phyloP scores from a whole-genome alignment of 176 grass and related monocot genomes.

The Saccharum officinarum region DNA sequence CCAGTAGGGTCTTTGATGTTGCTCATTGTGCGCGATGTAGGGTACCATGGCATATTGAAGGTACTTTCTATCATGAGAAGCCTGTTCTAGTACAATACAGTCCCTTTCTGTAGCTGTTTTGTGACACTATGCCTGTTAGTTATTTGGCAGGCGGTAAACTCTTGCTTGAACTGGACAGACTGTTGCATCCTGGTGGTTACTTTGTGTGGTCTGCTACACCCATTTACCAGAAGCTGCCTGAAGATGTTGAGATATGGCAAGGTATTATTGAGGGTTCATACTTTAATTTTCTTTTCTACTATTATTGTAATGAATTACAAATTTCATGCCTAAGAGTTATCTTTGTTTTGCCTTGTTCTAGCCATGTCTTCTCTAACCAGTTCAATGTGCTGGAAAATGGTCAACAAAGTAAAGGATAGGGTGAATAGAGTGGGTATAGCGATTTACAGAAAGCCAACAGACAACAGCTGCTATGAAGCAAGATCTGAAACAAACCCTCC shows the following conservation, averaged over 20 bases:
- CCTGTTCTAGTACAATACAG: background rate
- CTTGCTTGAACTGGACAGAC: constrained; percentile 71
- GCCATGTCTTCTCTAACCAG: constrained; percentile 72
- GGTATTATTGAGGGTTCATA: constrained; percentile 32
- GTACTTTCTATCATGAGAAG: constrained; percentile 29
- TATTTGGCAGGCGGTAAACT: constrained; percentile 70
- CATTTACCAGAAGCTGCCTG: constrained; percentile 65
- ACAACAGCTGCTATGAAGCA: constrained; percentile 55
- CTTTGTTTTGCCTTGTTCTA: constrained; percentile 35
- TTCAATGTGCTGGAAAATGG: constrained; percentile 86
- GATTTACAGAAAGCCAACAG: constrained; percentile 71
- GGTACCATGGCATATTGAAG: constrained; percentile 97
- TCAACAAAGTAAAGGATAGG: constrained; percentile 73
- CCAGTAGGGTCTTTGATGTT: constrained; percentile 78
- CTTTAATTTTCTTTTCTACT: constrained; percentile 6
- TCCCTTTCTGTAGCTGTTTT: constrained; percentile 15
- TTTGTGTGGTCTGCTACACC: constrained; percentile 96
- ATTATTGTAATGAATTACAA: background rate
- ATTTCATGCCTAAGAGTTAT: constrained; percentile 8
- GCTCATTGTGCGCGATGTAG: constrained; percentile 85
- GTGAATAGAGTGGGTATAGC: constrained; percentile 65
- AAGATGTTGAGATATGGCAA: constrained; percentile 80
- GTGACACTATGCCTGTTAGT: constrained; percentile 25
- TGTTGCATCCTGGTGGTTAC: constrained; percentile 80
- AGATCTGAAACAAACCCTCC: constrained; percentile 62